Conservation (phyloP, 2,329 filamentous ascomycete species). For the Fusarium tupiense region DNA sequence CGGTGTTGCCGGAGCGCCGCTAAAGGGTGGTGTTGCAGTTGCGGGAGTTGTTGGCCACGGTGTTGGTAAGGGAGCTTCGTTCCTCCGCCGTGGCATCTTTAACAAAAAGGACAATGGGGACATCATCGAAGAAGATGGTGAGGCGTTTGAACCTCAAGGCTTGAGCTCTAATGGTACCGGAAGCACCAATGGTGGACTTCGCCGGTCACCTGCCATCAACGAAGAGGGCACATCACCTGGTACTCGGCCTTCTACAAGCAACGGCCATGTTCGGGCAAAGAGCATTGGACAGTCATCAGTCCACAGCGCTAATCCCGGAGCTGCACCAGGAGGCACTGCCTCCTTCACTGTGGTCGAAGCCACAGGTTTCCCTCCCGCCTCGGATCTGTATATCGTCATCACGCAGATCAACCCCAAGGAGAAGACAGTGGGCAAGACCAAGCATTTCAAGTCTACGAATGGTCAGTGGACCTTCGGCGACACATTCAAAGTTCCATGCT, state of each 20-base stretch:
- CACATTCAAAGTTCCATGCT: conserved; percentile 79
- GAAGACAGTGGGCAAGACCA: conserved; percentile 91
- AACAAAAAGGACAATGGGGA: conserved; percentile 74
- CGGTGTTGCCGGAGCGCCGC: conserved; percentile 83
- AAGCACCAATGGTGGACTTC: conserved; percentile 50
- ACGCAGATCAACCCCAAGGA: conserved; percentile 73
- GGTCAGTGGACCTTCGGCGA: conserved; percentile 79
- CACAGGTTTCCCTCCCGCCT: conserved; percentile 76
- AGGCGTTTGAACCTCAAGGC: conserved; percentile 54
- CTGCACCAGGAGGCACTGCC: conserved; percentile 76
- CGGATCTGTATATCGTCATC: conserved; percentile 82
- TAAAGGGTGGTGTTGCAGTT: conserved; percentile 88
- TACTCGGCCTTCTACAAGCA: conserved; percentile 41
- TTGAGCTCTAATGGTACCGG: conserved; percentile 49
- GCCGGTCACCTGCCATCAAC: conserved; percentile 53
- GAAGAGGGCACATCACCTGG: conserved; percentile 44
- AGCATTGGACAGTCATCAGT: conserved; percentile 73
- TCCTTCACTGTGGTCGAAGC: conserved; percentile 83
- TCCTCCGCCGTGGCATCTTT: conserved; percentile 86
- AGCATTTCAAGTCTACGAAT: conserved; percentile 79
- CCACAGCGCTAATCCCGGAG: conserved; percentile 68
- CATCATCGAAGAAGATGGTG: conserved; percentile 57
- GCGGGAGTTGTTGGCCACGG: conserved; percentile 77
- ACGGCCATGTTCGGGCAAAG: conserved; percentile 61
- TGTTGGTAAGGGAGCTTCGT: conserved; percentile 89